Evolutionary conservation across 169 alveolate genomes (phyloP).

Genomic region (Plasmodium yoelii): DNA sequence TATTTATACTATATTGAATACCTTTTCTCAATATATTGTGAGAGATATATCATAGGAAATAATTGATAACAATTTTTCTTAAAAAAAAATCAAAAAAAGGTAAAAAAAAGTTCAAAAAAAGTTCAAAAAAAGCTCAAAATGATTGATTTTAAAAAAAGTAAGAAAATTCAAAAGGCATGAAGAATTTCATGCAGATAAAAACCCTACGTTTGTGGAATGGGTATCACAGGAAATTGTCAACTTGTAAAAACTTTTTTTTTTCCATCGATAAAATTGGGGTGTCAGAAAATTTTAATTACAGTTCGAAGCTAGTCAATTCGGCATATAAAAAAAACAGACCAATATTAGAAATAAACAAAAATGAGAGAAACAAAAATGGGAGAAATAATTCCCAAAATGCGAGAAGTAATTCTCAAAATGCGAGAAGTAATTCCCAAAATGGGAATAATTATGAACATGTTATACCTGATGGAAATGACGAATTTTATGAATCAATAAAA

Average conservation of each 20-base stretch:
- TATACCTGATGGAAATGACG: slow-evolving; percentile 26
- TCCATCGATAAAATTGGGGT: no score
- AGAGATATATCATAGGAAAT: no score
- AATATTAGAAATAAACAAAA: not conserved
- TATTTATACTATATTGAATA: no score
- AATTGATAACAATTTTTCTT: no score
- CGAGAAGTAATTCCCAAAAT: no score
- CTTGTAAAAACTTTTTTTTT: not conserved
- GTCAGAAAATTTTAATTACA: slow-evolving; percentile 34
- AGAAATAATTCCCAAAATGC: not conserved
- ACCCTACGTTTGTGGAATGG: not conserved
- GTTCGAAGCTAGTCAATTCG: slow-evolving; percentile 9
- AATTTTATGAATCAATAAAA: slow-evolving; percentile 35
- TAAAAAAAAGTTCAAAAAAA: no score
- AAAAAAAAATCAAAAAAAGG: no score
- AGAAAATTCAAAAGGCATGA: slow-evolving; percentile 12
- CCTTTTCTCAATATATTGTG: no score
- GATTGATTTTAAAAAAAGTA: not conserved
- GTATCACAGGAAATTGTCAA: not conserved
- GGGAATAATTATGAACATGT: not conserved
- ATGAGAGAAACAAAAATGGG: not conserved
- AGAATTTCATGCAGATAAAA: slow-evolving; percentile 1
- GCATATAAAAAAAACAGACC: slow-evolving; percentile 9
- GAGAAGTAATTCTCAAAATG: not conserved
- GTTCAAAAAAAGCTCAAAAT: not conserved